phyloP scores from a whole-genome alignment of 2,329 filamentous ascomycete species.

The Pseudogymnoascus sp. region DNA sequence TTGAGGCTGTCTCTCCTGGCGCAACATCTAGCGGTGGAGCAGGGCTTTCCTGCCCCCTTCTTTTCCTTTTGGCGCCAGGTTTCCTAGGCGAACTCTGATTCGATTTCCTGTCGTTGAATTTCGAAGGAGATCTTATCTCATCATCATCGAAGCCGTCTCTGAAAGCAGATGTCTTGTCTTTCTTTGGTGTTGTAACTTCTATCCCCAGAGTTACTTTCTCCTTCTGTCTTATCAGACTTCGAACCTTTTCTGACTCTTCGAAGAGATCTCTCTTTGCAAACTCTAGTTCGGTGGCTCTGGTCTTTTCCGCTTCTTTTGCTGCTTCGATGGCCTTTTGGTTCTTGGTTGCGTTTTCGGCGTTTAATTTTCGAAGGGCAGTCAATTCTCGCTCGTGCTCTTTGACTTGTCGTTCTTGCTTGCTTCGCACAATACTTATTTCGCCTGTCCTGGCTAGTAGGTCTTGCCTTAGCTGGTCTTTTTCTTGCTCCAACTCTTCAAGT shows the following conservation, averaged over 20 bases:
- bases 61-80: constrained; percentile 52
- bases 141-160: constrained; percentile 68
- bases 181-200: constrained; percentile 52
- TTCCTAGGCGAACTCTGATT: constrained; percentile 54
- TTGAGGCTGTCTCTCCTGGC: neutral
- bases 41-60: constrained; percentile 20
- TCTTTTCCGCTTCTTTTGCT: constrained; percentile 58
- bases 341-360: constrained; percentile 57
- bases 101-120: constrained; percentile 27
- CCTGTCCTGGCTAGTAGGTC: constrained; percentile 59
- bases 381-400: constrained; percentile 60
- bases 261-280: constrained; percentile 67
- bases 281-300: constrained; percentile 60
- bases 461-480: constrained; percentile 47
- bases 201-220: constrained; percentile 35
- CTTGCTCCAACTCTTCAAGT: constrained; percentile 36
- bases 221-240: constrained; percentile 37
- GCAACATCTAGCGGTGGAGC: constrained; percentile 1
- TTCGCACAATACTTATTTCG: constrained; percentile 68
- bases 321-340: constrained; percentile 59
- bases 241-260: constrained; percentile 44
- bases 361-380: constrained; percentile 53
- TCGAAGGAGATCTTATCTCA: constrained; percentile 47
- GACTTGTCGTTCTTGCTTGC: constrained; percentile 56
- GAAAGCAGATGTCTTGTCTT: constrained; percentile 51